phyloP scores from a whole-genome alignment of 352 stramenopile species.

The Phytophthora cactorum region DNA sequence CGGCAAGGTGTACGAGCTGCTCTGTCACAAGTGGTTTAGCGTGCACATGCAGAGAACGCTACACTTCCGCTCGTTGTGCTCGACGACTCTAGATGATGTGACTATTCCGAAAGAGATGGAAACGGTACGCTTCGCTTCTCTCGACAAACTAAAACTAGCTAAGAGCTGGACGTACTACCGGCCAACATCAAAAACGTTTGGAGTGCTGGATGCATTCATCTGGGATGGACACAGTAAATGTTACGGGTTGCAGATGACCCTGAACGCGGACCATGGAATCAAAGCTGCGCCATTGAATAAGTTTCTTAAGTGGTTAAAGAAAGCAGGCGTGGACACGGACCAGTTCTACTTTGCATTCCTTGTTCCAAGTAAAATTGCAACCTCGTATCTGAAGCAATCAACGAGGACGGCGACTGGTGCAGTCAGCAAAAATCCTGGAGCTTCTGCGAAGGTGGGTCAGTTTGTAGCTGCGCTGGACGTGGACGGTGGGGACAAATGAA shows the following conservation, averaged over 20 bases:
- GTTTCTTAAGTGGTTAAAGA: background rate
- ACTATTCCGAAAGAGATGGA: background rate
- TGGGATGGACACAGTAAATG: background rate
- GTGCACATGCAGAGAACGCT: slow-evolving; percentile 5
- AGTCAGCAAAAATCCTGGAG: background rate
- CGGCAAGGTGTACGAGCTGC: slow-evolving; percentile 19
- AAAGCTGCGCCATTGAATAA: slow-evolving; percentile 1
- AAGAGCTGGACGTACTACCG: slow-evolving; percentile 4
- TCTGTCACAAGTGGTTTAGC: slow-evolving; percentile 19
- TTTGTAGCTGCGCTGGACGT: background rate
- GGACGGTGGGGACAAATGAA: background rate
- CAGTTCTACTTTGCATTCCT: background rate
- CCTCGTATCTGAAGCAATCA: background rate
- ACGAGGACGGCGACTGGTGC: background rate
- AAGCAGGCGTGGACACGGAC: background rate
- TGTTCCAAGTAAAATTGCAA: background rate
- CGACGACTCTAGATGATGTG: background rate
- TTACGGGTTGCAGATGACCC: slow-evolving; percentile 14
- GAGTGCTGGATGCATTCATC: slow-evolving; percentile 10
- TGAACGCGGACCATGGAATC: slow-evolving; percentile 14
- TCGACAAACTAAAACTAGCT: slow-evolving; percentile 9
- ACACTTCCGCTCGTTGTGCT: slow-evolving; percentile 1
- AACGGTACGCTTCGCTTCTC: slow-evolving; percentile 11
- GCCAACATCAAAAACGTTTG: slow-evolving; percentile 15
- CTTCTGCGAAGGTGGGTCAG: background rate